Evolutionary conservation across 2,329 filamentous ascomycete species (phyloP), one percentile per base, ranked within the genome.

Genomic region (Ascochyta pisi): DNA sequence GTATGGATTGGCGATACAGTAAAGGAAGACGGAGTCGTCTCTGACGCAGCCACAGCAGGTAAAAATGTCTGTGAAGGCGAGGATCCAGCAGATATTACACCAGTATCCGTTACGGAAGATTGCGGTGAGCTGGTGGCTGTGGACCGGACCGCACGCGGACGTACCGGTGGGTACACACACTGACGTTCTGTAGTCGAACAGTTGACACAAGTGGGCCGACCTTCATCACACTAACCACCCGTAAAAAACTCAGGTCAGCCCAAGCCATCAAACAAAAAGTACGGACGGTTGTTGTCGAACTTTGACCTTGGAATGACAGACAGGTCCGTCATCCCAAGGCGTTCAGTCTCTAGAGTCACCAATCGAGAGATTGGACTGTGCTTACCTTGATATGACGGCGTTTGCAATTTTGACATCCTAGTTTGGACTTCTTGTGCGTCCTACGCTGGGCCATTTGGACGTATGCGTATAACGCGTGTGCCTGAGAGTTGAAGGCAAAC

Each of bases 321-420:
- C 27, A 10, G 27, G 27, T 29, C 27, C 27, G 27, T 10, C 7
- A 29, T 8, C 27, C 27, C 27, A 29, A 29, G 27, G 27, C 8
- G 7, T 10, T 8, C 9, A 29, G 27, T 19, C 19, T 29, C 3
- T 29, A 29, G 12, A 10, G 27, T 10, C 27, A 29, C 27, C 12
- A 35, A 43, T 35, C 15, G 13, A 9, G 35, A 22, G 12, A 38
- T 4, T 6, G 6, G 22, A 16, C 8, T 9, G 12, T 9, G 10
- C 29, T 26, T 16, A 61, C 65, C 65, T 67, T 68, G 51, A 67
- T 59, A 43, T 64, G 64, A 23, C 65, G 65, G 12, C 60, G 50
- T 45, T 68, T 68, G 47, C 65, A 68, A 24, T 58, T 50, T 12
- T 58, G 52, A 49, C 64, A 67, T 5, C 64, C 65, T 19, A 59